Evolutionary conservation across 768 basidiomycete species (phyloP), one percentile per base, ranked within the genome.

Genomic region (Mycena polygramma): DNA sequence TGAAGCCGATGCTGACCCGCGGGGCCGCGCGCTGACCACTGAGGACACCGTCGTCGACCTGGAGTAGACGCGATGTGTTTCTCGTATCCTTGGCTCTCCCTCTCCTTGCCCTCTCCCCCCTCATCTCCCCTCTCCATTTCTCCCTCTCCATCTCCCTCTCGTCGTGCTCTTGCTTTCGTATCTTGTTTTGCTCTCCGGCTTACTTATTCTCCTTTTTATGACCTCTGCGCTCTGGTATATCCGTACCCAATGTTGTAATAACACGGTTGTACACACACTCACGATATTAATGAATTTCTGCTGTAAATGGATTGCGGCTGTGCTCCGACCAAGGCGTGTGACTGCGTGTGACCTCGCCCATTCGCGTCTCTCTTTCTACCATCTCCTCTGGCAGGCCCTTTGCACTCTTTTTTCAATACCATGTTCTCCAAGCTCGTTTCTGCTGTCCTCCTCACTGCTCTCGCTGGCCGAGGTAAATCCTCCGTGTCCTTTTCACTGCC

Each of bases 391-490:
- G 81, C 74, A 82, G 82, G 81, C 70, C 67, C 64, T 70, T 66
- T 57, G 8, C 68, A 77, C 36, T 66, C 61, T 72, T 62, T 30
- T 75, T 74, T 54, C 9, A 71, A 52, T 70, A 60, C 70, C 69
- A 69, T 76, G 67, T 68, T 77, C 81, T 80, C 80, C 76, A 68
- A 70, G 70, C 66, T 72, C 48, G 26, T 76, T 71, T 53, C 82
- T 68, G 63, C 78, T 71, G 77, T 83, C 63, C 68, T 86, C 62
- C 74, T 87, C 70, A 73, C 79, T 63, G 79, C 80, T 74, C 83
- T 91, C 81, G 89, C 88, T 77, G 84, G 88, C 73, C 89, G 85
- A 89, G 89, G 91, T 90, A 74, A 30, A 30, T 52, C 74, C 63
- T n/a, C 19, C 63, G n/a, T 11, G 4, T 2, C 17, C 26, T 39